Conservation (phyloP, 192 early-diverging fungal species). For the Martensiomyces pterosporus region DNA sequence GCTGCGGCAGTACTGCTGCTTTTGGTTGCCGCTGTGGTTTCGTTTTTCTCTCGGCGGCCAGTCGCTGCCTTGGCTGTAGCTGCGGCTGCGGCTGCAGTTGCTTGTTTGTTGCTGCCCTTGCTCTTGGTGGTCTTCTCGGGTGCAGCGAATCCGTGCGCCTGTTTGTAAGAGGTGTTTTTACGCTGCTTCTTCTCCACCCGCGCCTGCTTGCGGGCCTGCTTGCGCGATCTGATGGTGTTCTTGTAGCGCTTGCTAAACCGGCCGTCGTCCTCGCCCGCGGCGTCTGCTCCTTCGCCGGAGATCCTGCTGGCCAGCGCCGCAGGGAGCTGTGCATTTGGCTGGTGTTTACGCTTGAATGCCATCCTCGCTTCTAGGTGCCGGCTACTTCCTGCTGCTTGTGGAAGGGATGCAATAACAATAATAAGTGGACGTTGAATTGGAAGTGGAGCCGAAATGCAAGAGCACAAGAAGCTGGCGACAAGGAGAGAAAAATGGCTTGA, state of each 20-base stretch:
- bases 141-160: slow-evolving; percentile 8
- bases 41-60: background rate
- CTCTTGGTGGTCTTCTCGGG: slow-evolving; percentile 1
- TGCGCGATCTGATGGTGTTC: slow-evolving; percentile 27
- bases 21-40: slow-evolving; percentile 1
- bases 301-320: slow-evolving; percentile 19
- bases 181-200: slow-evolving; percentile 50
- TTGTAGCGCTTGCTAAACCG: slow-evolving; percentile 42
- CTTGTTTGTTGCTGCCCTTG: background rate
- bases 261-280: slow-evolving; percentile 5
- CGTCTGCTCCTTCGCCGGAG: slow-evolving; percentile 1
- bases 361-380: slow-evolving; percentile 6
- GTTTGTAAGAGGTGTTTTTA: slow-evolving; percentile 27
- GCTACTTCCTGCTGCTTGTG: no score
- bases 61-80: slow-evolving; percentile 1
- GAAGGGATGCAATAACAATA: no score
- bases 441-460: no score
- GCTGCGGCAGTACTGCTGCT: background rate
- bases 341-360: slow-evolving; percentile 37
- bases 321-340: slow-evolving; percentile 33
- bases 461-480: no score
- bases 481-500: no score
- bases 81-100: background rate
- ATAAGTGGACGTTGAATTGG: no score
- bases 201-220: slow-evolving; percentile 46